These are phyloP conservation scores for Zygotorulaspora chibaensis DNA, from an alignment of 805 yeast species.

Conservation along the genomic window DNA sequence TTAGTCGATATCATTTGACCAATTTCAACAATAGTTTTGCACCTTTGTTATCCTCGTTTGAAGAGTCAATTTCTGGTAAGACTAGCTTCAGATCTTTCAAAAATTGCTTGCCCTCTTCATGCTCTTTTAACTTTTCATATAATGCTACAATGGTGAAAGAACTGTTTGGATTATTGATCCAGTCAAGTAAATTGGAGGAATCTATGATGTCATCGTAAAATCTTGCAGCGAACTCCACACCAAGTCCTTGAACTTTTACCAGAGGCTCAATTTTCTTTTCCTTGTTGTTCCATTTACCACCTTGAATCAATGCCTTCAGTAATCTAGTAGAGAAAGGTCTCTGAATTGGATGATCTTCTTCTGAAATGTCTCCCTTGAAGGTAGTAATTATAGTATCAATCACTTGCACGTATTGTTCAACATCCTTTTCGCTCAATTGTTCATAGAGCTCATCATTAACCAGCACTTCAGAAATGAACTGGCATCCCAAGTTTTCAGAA, in stretches of 20 bases:
- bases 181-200: slow-evolving; percentile 47
- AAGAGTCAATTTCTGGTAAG: slow-evolving; percentile 41
- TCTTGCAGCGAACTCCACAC: slow-evolving; percentile 55
- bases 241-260: slow-evolving; percentile 45
- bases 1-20: slow-evolving; percentile 13
- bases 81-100: slow-evolving; percentile 50
- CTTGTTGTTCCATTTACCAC: slow-evolving; percentile 75
- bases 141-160: slow-evolving; percentile 79
- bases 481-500: slow-evolving; percentile 74
- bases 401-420: slow-evolving; percentile 42
- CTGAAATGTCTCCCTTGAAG: slow-evolving; percentile 62
- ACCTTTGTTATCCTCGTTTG: slow-evolving; percentile 57
- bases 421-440: slow-evolving; percentile 35
- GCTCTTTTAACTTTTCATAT: slow-evolving; percentile 57
- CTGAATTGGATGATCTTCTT: slow-evolving; percentile 62
- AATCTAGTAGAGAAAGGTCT: slow-evolving; percentile 72
- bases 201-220: slow-evolving; percentile 52
- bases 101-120: slow-evolving; percentile 45
- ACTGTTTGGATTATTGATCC: slow-evolving; percentile 68
- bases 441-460: slow-evolving; percentile 48
- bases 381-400: slow-evolving; percentile 53
- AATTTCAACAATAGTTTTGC: slow-evolving; percentile 48
- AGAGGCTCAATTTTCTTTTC: slow-evolving; percentile 47
- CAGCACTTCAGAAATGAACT: slow-evolving; percentile 72
- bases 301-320: slow-evolving; percentile 72